Conservation (phyloP, 2,329 filamentous ascomycete genomes). For the Aspergillus pseudonomiae region DNA sequence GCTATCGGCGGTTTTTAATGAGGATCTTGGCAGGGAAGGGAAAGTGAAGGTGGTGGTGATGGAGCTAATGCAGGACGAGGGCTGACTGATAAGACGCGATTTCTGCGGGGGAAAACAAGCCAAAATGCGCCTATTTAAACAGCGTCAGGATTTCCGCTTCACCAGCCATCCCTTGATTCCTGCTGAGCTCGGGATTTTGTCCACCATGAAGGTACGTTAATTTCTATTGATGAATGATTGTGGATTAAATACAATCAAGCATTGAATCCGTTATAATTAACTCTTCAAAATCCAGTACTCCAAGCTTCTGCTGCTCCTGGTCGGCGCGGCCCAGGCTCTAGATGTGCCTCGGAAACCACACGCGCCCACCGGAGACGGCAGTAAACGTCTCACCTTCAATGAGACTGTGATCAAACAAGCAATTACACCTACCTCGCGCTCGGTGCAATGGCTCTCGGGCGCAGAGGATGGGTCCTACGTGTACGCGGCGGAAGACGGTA, state of each 20-base stretch:
- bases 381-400: conserved; percentile 62
- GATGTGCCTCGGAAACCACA: conserved; percentile 58
- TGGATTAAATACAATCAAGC: neutral
- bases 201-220: conserved; percentile 17
- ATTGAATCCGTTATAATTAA: neutral
- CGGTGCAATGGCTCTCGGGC: conserved; percentile 61
- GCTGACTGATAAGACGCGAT: neutral
- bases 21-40: neutral
- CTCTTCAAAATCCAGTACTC: conserved; percentile 1
- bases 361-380: conserved; percentile 60
- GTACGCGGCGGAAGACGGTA: conserved; percentile 52
- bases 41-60: neutral
- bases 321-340: conserved; percentile 35
- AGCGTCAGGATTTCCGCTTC: neutral
- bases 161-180: neutral
- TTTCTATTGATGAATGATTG: too few species aligned
- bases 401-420: conserved; percentile 56
- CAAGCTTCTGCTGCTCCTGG: conserved; percentile 12
- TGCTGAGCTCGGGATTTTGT: neutral
- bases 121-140: neutral
- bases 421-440: conserved; percentile 52
- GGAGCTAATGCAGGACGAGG: conserved; percentile 1
- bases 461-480: conserved; percentile 66
- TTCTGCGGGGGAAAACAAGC: neutral
- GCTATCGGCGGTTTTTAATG: conserved; percentile 6